These are phyloP conservation scores for Brassica napus DNA, from an alignment of 345 rosid species.

Conservation along the genomic window Da-Ae NC_063446.1:29410001-29410500, in stretches of 20 bases:
- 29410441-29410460: too few relatives aligned
- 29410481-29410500: background rate
- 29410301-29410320: background rate
- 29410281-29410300: background rate
- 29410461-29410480: background rate
- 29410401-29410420: background rate
- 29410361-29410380: background rate
- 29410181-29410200: background rate
- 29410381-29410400: background rate
- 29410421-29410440: background rate
- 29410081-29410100: background rate
- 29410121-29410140: conserved; percentile 20
- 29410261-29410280: conserved; percentile 21
- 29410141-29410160: conserved; percentile 32
- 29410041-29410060: background rate
- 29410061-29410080: background rate
- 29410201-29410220: conserved; percentile 38
- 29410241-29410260: conserved; percentile 2
- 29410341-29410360: background rate
- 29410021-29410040: conserved; percentile 46
- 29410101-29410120: conserved; percentile 18
- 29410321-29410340: background rate
- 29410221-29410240: conserved; percentile 35
- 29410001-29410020: conserved; percentile 34
- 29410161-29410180: conserved; percentile 25